Evolutionary conservation across 352 stramenopile species (phyloP).

Genomic region (Phytophthora fragariae): DNA sequence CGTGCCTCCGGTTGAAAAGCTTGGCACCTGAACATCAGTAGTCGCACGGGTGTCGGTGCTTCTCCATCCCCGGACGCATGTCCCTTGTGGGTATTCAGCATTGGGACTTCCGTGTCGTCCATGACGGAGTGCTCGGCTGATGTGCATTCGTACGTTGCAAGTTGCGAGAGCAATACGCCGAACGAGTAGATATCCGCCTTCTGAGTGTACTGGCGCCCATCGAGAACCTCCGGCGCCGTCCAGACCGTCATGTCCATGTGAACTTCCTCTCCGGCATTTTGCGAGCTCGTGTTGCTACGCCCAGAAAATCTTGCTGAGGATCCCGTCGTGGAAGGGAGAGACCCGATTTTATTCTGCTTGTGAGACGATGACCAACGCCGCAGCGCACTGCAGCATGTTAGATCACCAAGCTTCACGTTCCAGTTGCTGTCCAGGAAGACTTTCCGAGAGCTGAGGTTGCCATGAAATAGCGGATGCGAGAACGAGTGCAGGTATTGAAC

Average conservation of each 20-base stretch:
- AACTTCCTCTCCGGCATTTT: conserved; percentile 32
- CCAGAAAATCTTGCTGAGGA: conserved; percentile 11
- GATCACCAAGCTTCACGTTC: conserved; percentile 53
- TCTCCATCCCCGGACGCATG: conserved; percentile 24
- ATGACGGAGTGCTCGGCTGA: conserved; percentile 45
- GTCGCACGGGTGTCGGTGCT: conserved; percentile 38
- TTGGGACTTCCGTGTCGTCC: conserved; percentile 51
- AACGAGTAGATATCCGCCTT: conserved; percentile 61
- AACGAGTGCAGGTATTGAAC: conserved; percentile 63
- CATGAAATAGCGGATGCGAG: conserved; percentile 46
- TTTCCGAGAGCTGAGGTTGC: conserved; percentile 55
- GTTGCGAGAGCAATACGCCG: conserved; percentile 46
- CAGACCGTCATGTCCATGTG: conserved; percentile 62
- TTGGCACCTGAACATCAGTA: conserved; percentile 53
- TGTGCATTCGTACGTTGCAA: conserved; percentile 50
- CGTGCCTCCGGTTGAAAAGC: conserved; percentile 56
- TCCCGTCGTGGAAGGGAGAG: conserved; percentile 4
- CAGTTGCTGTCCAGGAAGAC: conserved; percentile 50
- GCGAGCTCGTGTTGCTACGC: conserved; percentile 25
- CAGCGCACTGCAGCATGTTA: conserved; percentile 53
- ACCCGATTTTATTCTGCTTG: conserved; percentile 14
- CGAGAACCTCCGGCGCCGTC: conserved; percentile 52
- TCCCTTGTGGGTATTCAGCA: conserved; percentile 37
- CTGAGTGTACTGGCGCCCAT: conserved; percentile 54
- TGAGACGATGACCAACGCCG: conserved; percentile 46